These are phyloP conservation scores for Pythium monospermum DNA, from an alignment of 352 stramenopile species.

Conservation along the genomic window DNA sequence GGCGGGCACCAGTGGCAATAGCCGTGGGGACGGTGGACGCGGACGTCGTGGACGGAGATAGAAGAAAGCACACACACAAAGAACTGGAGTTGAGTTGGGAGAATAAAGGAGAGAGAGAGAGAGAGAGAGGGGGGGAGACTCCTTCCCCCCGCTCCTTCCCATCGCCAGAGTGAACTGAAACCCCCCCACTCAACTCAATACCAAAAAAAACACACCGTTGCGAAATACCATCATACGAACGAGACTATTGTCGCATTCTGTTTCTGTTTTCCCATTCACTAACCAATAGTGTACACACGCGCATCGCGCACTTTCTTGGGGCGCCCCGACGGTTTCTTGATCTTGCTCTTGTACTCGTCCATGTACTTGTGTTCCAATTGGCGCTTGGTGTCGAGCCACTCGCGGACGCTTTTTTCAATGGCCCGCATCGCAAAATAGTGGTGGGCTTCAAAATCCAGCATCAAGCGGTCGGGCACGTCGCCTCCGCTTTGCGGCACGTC, in stretches of 20 bases:
- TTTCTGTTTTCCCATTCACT: conserved; percentile 12
- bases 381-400: conserved; percentile 68
- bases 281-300: conserved; percentile 69
- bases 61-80: neutral
- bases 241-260: neutral
- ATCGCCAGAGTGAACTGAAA: no score
- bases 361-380: conserved; percentile 66
- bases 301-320: conserved; percentile 74
- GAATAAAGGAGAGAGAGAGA: no score
- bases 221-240: neutral
- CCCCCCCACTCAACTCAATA: no score
- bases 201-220: no score
- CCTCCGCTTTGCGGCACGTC: conserved; percentile 36
- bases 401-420: conserved; percentile 49
- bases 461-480: conserved; percentile 27
- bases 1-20: conserved; percentile 2
- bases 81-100: no score
- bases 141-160: no score
- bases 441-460: conserved; percentile 58
- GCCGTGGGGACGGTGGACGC: conserved; percentile 27
- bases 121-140: no score
- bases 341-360: conserved; percentile 84
- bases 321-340: conserved; percentile 73
- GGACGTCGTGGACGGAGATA: conserved; percentile 46
- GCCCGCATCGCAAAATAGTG: conserved; percentile 60